These are phyloP conservation scores for Rhizophagus prolifer DNA, from an alignment of 192 early-diverging fungal genomes.

Conservation along the genomic window DNA sequence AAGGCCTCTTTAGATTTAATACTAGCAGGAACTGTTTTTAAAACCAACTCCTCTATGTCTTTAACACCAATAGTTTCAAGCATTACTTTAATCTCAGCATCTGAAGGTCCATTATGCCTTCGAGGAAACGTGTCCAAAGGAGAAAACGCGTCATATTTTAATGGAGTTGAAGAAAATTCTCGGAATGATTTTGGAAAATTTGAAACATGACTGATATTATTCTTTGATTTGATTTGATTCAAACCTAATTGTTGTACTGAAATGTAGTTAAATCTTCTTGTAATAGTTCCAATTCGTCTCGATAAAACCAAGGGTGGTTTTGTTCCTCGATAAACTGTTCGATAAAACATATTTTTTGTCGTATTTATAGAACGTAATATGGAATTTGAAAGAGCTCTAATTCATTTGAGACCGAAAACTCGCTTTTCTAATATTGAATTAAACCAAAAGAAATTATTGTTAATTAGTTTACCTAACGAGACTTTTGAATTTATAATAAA, in stretches of 20 bases:
- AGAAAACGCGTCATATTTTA: conserved; percentile 40
- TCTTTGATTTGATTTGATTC: not conserved
- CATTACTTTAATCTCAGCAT: conserved; percentile 79
- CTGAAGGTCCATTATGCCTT: conserved; percentile 86
- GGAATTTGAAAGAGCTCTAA: not conserved
- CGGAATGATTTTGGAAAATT: not conserved
- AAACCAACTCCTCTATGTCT: conserved; percentile 78
- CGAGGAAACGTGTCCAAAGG: conserved; percentile 73
- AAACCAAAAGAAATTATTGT: too few relatives aligned
- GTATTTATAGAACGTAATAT: not conserved
- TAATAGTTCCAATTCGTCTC: not conserved
- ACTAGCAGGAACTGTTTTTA: conserved; percentile 77
- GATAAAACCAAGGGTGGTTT: not conserved
- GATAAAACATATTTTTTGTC: not conserved
- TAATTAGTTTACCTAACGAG: too few relatives aligned
- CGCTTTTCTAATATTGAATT: too few relatives aligned
- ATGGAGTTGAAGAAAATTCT: conserved; percentile 7
- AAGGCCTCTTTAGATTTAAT: conserved; percentile 77
- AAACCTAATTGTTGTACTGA: not conserved
- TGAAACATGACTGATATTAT: not conserved
- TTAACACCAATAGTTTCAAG: conserved; percentile 75
- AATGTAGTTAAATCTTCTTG: not conserved
- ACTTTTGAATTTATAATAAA: too few relatives aligned
- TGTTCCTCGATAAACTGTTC: not conserved
- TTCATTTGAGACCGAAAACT: too few relatives aligned